Conservation (phyloP, 306 rosid species). For the Fagus crenata region DNA sequence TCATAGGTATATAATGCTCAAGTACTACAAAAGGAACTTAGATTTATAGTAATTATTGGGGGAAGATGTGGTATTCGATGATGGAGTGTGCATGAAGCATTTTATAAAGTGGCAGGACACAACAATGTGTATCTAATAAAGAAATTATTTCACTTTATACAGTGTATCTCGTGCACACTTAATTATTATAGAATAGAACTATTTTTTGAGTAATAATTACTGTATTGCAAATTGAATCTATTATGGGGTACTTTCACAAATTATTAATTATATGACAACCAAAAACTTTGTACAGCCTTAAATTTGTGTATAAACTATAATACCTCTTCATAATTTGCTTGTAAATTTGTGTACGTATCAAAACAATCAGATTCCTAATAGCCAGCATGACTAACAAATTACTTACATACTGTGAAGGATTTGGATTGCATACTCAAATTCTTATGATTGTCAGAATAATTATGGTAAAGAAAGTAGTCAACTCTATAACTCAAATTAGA, state of each 20-base stretch:
- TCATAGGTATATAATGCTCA: slow-evolving; percentile 2
- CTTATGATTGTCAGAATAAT: no score
- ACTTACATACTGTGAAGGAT: not conserved
- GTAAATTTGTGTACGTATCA: not conserved
- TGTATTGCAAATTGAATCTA: not conserved
- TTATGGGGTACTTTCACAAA: not conserved
- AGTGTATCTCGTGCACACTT: slow-evolving; percentile 49
- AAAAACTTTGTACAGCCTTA: not conserved
- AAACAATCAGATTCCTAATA: no score
- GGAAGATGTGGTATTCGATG: slow-evolving; percentile 45
- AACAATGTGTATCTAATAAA: slow-evolving; percentile 29
- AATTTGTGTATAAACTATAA: not conserved
- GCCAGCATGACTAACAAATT: not conserved
- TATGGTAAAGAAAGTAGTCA: no score
- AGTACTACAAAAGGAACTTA: slow-evolving; percentile 27
- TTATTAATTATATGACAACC: not conserved
- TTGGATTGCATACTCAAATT: no score
- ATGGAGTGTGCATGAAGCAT: slow-evolving; percentile 61
- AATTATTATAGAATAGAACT: not conserved
- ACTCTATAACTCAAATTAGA: not conserved
- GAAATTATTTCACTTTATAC: slow-evolving; percentile 29
- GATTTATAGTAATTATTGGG: slow-evolving; percentile 42
- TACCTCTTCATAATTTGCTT: not conserved
- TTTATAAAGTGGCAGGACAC: slow-evolving; percentile 41
- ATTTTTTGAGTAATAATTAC: not conserved